Evolutionary conservation across 306 rosid species (phyloP).

Genomic region (Citrullus amarus): DNA sequence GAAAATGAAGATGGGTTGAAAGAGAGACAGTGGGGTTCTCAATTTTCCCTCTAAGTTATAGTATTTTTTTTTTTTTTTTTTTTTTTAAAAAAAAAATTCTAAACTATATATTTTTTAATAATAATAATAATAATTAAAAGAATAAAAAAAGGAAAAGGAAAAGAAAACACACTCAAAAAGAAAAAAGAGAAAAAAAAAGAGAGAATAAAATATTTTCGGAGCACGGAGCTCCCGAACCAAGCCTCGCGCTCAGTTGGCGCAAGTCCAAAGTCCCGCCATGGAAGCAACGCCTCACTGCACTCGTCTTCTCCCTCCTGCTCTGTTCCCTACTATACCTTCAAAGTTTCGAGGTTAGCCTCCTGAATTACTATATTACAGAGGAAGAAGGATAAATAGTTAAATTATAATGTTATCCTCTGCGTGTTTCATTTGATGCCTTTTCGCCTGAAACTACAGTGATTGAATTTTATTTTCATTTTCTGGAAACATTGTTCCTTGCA

Average conservation of each 20-base stretch:
- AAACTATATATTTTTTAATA: too few relatives aligned
- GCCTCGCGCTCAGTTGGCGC: neutral
- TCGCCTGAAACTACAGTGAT: neutral
- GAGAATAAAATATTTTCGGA: too few relatives aligned
- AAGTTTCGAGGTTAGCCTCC: conserved; percentile 37
- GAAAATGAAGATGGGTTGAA: too few relatives aligned
- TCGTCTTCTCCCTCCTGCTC: conserved; percentile 22
- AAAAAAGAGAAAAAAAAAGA: too few relatives aligned
- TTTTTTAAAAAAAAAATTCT: too few relatives aligned
- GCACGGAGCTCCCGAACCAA: too few relatives aligned
- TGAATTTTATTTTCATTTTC: neutral
- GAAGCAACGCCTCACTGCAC: conserved; percentile 51
- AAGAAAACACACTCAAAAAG: too few relatives aligned
- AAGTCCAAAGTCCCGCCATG: conserved; percentile 37
- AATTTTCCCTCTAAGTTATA: too few relatives aligned
- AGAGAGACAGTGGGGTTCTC: too few relatives aligned
- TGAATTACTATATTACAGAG: neutral
- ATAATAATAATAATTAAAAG: too few relatives aligned
- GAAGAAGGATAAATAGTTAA: neutral
- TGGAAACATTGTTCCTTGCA: neutral
- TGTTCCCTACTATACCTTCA: conserved; percentile 12
- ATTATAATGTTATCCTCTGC: neutral
- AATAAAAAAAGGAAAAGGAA: too few relatives aligned
- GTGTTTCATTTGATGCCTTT: neutral
- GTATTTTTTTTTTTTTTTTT: too few relatives aligned